phyloP scores from a whole-genome alignment of 139 green algal genomes.

The Mesotaenium endlicherianum region DNA sequence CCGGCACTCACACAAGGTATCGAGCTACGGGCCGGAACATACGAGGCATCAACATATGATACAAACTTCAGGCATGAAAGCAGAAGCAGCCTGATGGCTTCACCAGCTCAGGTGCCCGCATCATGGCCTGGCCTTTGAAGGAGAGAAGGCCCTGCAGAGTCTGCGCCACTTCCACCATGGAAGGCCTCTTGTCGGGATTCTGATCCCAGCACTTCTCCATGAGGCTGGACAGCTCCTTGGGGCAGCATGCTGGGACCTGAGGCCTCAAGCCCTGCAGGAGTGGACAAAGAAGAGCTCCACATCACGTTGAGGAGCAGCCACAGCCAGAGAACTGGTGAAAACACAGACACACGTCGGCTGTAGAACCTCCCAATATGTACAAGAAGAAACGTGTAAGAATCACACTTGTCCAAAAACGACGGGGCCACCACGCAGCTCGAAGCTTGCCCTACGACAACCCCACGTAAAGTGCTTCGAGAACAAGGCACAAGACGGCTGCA shows the following conservation, averaged over 20 bases:
- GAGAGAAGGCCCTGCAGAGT: constrained; percentile 25
- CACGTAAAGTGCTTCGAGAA: neutral
- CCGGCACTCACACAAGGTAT: too few relatives aligned
- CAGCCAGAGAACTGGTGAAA: neutral
- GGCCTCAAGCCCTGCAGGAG: constrained; percentile 15
- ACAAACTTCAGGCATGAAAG: too few relatives aligned
- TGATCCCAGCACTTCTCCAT: constrained; percentile 38
- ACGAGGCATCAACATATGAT: too few relatives aligned
- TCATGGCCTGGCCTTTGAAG: too few relatives aligned
- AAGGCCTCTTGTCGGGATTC: constrained; percentile 12
- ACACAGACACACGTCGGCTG: neutral
- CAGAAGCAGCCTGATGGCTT: too few relatives aligned
- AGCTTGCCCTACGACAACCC: neutral
- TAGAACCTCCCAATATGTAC: neutral
- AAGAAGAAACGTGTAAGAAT: neutral
- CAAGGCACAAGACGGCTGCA: too few relatives aligned
- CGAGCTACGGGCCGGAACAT: too few relatives aligned
- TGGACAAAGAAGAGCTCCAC: neutral
- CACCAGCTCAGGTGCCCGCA: too few relatives aligned
- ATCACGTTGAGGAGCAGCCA: neutral
- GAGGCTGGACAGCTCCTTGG: constrained; percentile 22
- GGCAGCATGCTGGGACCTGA: constrained; percentile 29
- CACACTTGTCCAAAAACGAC: neutral
- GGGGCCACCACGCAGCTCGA: neutral
- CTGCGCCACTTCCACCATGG: constrained; percentile 28